Evolutionary conservation across 345 rosid genomes (phyloP).

Genomic region (Moringa oleifera): DNA sequence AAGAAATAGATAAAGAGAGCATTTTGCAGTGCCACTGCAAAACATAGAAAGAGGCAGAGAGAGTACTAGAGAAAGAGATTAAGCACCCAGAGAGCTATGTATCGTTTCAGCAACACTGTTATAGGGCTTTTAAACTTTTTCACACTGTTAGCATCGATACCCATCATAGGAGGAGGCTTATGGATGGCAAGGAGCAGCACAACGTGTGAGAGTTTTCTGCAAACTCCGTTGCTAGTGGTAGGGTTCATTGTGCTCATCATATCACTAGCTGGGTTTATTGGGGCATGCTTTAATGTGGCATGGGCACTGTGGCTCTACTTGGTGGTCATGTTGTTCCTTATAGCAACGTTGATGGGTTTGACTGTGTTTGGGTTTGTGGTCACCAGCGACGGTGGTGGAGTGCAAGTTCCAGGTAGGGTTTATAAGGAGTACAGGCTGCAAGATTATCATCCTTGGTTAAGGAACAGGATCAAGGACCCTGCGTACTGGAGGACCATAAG

Average conservation of each 20-base stretch:
- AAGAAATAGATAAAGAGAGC: conserved; percentile 1
- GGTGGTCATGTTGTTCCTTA: conserved; percentile 72
- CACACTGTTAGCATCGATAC: conserved; percentile 77
- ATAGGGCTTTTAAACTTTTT: conserved; percentile 77
- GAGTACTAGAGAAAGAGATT: too few species aligned
- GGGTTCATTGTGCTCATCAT: conserved; percentile 67
- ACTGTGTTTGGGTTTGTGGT: conserved; percentile 80
- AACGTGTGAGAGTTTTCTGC: conserved; percentile 81
- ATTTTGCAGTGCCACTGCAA: neutral
- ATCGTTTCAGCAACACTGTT: conserved; percentile 73
- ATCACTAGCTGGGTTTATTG: conserved; percentile 80
- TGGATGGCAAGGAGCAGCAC: conserved; percentile 84
- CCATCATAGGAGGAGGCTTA: conserved; percentile 79
- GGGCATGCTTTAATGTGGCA: conserved; percentile 79
- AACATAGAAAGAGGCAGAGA: conserved; percentile 6
- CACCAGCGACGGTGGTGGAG: conserved; percentile 76
- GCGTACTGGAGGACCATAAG: conserved; percentile 64
- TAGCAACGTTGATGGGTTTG: conserved; percentile 52
- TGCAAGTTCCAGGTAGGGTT: conserved; percentile 51
- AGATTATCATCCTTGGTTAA: conserved; percentile 81
- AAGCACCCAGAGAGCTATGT: conserved; percentile 50
- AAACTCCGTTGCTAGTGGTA: conserved; percentile 68
- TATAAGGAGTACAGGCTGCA: conserved; percentile 69
- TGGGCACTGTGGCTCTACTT: conserved; percentile 93
- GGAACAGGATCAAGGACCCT: conserved; percentile 45